A percentile compares a stretch with the other conserved stretches of the same genome.
Conservation (phyloP, 164 flowering plant species). For the Piper betle region DNA sequence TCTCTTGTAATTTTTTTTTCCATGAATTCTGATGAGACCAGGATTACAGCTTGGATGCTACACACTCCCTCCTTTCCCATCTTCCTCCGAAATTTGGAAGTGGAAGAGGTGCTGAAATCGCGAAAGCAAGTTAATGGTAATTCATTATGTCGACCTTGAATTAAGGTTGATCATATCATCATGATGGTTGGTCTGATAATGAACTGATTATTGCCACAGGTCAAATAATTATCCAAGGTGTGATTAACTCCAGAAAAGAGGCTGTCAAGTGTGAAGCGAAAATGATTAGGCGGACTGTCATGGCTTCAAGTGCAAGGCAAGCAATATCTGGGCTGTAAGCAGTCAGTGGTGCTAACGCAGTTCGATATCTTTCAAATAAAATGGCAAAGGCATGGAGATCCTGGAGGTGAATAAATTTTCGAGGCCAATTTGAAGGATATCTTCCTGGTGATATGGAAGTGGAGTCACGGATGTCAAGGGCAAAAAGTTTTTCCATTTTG, state of each 20-base stretch:
- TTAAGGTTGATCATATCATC: background rate
- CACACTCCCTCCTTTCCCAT: constrained; percentile 43
- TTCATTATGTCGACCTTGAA: constrained; percentile 10
- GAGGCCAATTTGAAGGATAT: no score
- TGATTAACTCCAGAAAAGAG: constrained; percentile 47
- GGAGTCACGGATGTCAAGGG: no score
- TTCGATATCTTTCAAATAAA: constrained; percentile 48
- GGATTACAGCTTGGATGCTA: constrained; percentile 47
- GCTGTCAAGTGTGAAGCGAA: constrained; percentile 51
- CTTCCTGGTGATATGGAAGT: no score
- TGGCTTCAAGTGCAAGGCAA: constrained; percentile 83
- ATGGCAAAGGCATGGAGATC: constrained; percentile 77
- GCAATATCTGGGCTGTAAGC: constrained; percentile 74
- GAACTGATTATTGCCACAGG: constrained; percentile 21
- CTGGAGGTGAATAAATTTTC: constrained; percentile 8
- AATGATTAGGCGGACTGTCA: constrained; percentile 48
- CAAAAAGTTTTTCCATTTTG: no score
- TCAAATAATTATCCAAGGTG: constrained; percentile 20
- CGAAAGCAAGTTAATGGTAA: constrained; percentile 32
- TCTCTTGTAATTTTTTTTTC: no score
- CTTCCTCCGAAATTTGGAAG: constrained; percentile 51
- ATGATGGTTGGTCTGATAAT: background rate
- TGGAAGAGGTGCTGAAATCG: constrained; percentile 38
- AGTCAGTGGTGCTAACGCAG: constrained; percentile 52
- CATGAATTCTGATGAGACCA: constrained; percentile 12